Percentiles rank a stretch among this genome's conserved stretches.
phyloP scores from a whole-genome alignment of 306 rosid species.

The Sicyos baderoa region DNA sequence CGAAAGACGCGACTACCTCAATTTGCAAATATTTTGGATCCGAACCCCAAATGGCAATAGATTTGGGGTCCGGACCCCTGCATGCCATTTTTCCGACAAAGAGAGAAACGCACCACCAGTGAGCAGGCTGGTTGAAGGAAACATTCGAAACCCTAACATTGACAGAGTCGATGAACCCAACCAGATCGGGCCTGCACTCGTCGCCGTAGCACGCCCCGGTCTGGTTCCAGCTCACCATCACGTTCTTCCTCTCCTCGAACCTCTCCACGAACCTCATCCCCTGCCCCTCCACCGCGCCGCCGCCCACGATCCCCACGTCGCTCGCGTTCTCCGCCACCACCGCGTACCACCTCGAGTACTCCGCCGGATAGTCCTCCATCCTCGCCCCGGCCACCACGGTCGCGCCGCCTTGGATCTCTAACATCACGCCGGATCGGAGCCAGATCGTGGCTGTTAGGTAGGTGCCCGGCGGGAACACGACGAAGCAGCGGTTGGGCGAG shows the following conservation, averaged over 20 bases:
- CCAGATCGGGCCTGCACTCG: slow-evolving; percentile 76
- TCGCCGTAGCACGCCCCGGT: slow-evolving; percentile 79
- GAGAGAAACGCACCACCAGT: slow-evolving; percentile 60
- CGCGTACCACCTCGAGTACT: slow-evolving; percentile 59
- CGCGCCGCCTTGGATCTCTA: slow-evolving; percentile 54
- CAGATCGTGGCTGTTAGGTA: slow-evolving; percentile 72
- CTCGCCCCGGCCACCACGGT: slow-evolving; percentile 53
- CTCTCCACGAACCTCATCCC: slow-evolving; percentile 60
- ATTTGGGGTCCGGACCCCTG: too few relatives aligned
- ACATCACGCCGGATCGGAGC: slow-evolving; percentile 61
- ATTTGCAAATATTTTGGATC: too few relatives aligned
- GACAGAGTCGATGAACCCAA: slow-evolving; percentile 53
- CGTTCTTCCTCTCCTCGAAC: slow-evolving; percentile 59
- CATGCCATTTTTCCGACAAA: too few relatives aligned
- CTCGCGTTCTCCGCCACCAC: slow-evolving; percentile 75
- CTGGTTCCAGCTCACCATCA: slow-evolving; percentile 90
- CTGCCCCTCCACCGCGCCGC: slow-evolving; percentile 87
- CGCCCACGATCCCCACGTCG: slow-evolving; percentile 67
- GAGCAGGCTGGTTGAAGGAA: slow-evolving; percentile 61
- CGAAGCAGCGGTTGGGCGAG: slow-evolving; percentile 33
- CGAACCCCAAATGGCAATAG: too few relatives aligned
- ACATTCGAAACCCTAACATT: slow-evolving; percentile 49
- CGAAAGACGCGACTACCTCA: too few relatives aligned
- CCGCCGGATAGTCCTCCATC: slow-evolving; percentile 55
- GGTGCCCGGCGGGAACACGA: slow-evolving; percentile 58